phyloP scores from a whole-genome alignment of 2,329 filamentous ascomycete species.

The Chrysoporthe puriensis region DNA sequence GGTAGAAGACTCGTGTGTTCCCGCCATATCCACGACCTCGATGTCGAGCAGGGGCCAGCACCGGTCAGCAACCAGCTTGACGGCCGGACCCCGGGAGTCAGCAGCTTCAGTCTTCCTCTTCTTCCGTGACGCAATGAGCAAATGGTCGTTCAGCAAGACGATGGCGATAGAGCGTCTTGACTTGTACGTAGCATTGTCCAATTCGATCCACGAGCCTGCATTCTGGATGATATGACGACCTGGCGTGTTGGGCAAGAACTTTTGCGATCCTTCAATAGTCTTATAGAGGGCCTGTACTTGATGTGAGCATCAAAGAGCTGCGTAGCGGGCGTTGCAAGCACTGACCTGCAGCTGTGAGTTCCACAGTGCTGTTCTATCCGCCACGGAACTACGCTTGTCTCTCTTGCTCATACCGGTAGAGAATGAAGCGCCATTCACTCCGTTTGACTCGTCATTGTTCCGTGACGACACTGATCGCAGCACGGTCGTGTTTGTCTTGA shows the following conservation, averaged over 20 bases:
- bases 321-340: not conserved
- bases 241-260: constrained; percentile 86
- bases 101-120: constrained; percentile 81
- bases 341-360: constrained; percentile 68
- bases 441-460: constrained; percentile 50
- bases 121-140: constrained; percentile 88
- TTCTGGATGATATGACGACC: constrained; percentile 95
- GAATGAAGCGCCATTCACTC: constrained; percentile 53
- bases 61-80: constrained; percentile 87
- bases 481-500: constrained; percentile 77
- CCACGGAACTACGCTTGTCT: constrained; percentile 89
- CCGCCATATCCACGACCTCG: constrained; percentile 86
- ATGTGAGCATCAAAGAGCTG: constrained; percentile 10
- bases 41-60: constrained; percentile 95
- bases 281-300: constrained; percentile 77
- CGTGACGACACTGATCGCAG: constrained; percentile 63
- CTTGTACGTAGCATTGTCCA: constrained; percentile 98
- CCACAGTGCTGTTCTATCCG: constrained; percentile 68
- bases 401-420: constrained; percentile 63
- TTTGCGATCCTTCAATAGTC: constrained; percentile 95
- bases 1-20: constrained; percentile 59
- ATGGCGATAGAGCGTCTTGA: constrained; percentile 86
- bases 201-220: constrained; percentile 90
- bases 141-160: constrained; percentile 90
- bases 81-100: constrained; percentile 56